Evolutionary conservation across 768 basidiomycete species (phyloP), one percentile per base, ranked within the genome.

Genomic region (Wakefieldia striispora): DNA sequence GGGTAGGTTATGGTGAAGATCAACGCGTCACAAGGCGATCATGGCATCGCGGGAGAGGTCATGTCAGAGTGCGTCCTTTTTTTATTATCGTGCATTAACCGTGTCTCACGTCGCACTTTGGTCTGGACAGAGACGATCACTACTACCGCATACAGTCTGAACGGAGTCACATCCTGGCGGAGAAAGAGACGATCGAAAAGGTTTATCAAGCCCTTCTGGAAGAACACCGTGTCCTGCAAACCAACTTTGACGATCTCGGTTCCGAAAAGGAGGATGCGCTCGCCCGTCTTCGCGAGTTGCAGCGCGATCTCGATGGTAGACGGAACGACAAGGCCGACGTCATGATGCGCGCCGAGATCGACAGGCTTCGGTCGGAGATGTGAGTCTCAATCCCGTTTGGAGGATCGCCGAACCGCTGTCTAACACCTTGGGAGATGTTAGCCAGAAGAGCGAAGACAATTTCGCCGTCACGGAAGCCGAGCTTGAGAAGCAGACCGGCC

Each of bases 371-470:
- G 37, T 69, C 74, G 3, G 93, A 94, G 52, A 76, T 98, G 94
- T 97, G 72, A 78, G 93, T 79, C 34, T 44, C 10, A 7, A 16
- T 19, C 27, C 26, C 42, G 6, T 43, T 10, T 24, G 31, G 19
- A 19, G 37, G 31, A 53, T 44, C 17, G 29, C n/a, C n/a, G 27
- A 45, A 41, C 33, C 48, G 40, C 16, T n/a, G 36, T 57, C 54
- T 63, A 51, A 71, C 65, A 43, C 47, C 55, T 55, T 54, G 61
- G 61, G 65, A 68, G 62, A 61, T 64, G 55, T 55, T 70, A 95
- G 93, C 58, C 88, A 91, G 72, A 95, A 91, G 77, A 93, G 90
- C 62, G 95, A 97, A 71, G 94, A 97, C 51, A 89, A 89, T 61
- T 76, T 97, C 16, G 86, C 83, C 16, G 77, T 87, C 64, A 77